Evolutionary conservation across 305 asterid genomes (phyloP).

Genomic region (Fraxinus velutina): DNA sequence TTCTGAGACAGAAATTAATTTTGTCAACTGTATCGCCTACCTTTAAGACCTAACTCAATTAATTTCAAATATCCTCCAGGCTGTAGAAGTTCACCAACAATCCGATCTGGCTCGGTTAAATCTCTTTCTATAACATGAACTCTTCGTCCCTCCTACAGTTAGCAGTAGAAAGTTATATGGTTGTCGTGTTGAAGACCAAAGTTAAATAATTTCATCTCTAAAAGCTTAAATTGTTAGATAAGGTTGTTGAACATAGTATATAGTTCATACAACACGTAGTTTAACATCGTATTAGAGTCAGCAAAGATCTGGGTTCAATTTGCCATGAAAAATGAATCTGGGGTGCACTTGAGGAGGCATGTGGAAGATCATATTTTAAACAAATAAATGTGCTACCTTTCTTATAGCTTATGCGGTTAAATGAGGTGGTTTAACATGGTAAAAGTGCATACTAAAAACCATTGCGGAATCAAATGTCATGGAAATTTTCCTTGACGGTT

Average conservation of each 20-base stretch:
- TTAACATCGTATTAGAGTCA: not conserved
- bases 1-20: not conserved
- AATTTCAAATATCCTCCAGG: constrained; percentile 46
- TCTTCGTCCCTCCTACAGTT: constrained; percentile 36
- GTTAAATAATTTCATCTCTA: not conserved
- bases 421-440: not conserved
- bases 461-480: not conserved
- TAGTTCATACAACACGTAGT: not conserved
- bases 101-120: constrained; percentile 36
- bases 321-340: not conserved
- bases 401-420: not conserved
- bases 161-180: not conserved
- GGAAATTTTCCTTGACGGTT: not conserved
- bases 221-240: not conserved
- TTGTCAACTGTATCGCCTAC: constrained; percentile 14
- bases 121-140: constrained; percentile 46
- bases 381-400: not conserved
- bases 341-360: not conserved
- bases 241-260: not conserved
- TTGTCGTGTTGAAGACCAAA: not conserved
- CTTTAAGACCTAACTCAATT: constrained; percentile 43
- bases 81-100: constrained; percentile 47
- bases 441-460: not conserved
- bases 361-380: not conserved
- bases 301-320: not conserved